These are phyloP conservation scores for Cladophialophora immunda DNA, from an alignment of 2,329 filamentous ascomycete genomes.

Conservation along the genomic window DNA sequence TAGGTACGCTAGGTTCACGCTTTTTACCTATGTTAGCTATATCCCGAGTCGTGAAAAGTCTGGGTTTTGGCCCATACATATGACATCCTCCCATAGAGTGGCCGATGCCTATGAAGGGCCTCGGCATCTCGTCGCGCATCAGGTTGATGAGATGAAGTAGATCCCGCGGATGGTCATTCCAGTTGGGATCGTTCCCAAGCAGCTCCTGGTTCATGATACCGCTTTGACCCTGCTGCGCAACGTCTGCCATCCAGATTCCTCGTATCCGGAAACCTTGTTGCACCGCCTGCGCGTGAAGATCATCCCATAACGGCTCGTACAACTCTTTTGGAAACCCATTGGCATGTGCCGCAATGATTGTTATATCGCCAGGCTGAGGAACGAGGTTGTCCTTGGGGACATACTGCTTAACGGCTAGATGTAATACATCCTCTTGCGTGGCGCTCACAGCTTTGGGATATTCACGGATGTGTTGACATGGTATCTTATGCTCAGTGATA, in stretches of 20 bases:
- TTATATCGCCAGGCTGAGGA: constrained; percentile 57
- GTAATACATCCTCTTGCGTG: constrained; percentile 58
- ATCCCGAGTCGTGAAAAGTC: too few relatives aligned
- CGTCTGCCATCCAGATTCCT: constrained; percentile 82
- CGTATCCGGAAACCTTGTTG: constrained; percentile 72
- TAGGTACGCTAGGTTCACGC: constrained; percentile 61
- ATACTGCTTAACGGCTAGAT: constrained; percentile 64
- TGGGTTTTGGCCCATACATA: too few relatives aligned
- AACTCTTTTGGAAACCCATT: constrained; percentile 71
- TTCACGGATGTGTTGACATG: constrained; percentile 59
- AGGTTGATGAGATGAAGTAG: constrained; percentile 64
- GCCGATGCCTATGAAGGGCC: constrained; percentile 76
- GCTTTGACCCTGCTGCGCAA: constrained; percentile 77
- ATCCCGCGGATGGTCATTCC: constrained; percentile 80
- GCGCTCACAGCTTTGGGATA: constrained; percentile 58
- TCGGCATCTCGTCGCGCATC: constrained; percentile 43
- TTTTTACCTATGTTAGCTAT: constrained; percentile 79
- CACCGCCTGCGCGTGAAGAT: constrained; percentile 72
- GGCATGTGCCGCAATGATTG: constrained; percentile 62
- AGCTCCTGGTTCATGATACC: constrained; percentile 73
- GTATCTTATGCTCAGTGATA: constrained; percentile 55
- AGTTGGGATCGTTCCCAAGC: constrained; percentile 80
- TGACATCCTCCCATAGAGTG: too few relatives aligned
- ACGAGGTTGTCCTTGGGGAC: constrained; percentile 55
- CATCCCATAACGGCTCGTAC: constrained; percentile 86